phyloP scores from a whole-genome alignment of 148 eudicot genomes.

The Silene latifolia region DNA sequence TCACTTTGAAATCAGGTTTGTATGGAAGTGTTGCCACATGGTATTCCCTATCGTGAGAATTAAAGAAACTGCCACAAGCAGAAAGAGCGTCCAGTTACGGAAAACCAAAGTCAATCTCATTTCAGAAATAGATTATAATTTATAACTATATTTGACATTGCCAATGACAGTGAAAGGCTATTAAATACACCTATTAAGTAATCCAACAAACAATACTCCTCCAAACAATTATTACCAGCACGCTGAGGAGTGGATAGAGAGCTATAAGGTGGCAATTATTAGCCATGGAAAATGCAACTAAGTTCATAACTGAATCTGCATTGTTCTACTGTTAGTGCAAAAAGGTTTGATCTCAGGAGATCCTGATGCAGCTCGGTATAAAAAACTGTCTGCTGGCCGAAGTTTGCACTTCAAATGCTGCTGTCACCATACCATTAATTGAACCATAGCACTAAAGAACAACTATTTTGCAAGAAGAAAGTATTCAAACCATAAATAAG shows the following conservation, averaged over 20 bases:
- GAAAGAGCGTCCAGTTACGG: not conserved
- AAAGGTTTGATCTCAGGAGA: constrained; percentile 5
- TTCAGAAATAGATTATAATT: not conserved
- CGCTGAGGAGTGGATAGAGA: too few species aligned
- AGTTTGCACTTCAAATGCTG: constrained; percentile 41
- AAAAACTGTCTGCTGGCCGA: constrained; percentile 18
- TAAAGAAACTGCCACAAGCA: constrained; percentile 60
- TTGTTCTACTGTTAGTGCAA: not conserved
- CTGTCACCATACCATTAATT: constrained; percentile 47
- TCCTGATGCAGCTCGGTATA: constrained; percentile 50
- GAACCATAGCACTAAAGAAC: not conserved
- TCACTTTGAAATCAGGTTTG: constrained; percentile 91
- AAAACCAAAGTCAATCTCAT: not conserved
- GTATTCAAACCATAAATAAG: too few species aligned
- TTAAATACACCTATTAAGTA: too few species aligned
- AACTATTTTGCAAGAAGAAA: not conserved
- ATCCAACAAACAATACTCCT: not conserved
- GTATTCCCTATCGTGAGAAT: constrained; percentile 75
- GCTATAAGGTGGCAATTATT: too few species aligned
- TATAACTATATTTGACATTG: not conserved
- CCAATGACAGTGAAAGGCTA: not conserved
- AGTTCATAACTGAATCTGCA: not conserved
- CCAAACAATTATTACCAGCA: not conserved
- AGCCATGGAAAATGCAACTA: not conserved
- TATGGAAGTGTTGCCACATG: constrained; percentile 91